These are phyloP conservation scores for Begonia fuchsioides DNA, from an alignment of 306 rosid genomes.

Conservation along the genomic window DNA sequence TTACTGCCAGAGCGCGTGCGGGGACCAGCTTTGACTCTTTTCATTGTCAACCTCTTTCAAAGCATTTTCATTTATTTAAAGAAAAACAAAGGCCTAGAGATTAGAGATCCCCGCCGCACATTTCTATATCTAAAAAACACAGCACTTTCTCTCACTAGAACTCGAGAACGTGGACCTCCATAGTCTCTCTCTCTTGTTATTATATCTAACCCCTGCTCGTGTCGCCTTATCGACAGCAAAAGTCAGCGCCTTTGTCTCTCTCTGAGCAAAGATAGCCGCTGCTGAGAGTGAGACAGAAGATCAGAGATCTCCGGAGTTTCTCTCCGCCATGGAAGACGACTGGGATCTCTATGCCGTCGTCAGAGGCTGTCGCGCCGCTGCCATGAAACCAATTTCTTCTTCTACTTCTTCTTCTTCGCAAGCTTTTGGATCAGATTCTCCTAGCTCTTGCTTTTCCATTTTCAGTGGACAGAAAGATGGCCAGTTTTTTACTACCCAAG, in stretches of 20 bases:
- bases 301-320: slow-evolving; percentile 22
- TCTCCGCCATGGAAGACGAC: slow-evolving; percentile 38
- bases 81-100: slow-evolving; percentile 12
- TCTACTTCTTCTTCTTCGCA: slow-evolving; percentile 1
- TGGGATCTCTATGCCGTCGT: slow-evolving; percentile 96
- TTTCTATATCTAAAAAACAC: neutral
- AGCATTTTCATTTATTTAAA: neutral
- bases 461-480: slow-evolving; percentile 11
- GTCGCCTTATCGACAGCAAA: slow-evolving; percentile 25
- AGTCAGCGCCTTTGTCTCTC: slow-evolving; percentile 56
- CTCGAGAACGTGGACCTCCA: too few relatives aligned
- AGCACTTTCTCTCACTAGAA: neutral
- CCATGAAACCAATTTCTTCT: slow-evolving; percentile 10
- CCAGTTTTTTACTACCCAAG: slow-evolving; percentile 26
- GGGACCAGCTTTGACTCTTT: slow-evolving; percentile 28
- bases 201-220: slow-evolving; percentile 21
- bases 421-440: slow-evolving; percentile 12
- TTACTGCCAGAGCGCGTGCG: slow-evolving; percentile 14
- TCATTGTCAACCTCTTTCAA: slow-evolving; percentile 15
- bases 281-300: slow-evolving; percentile 15
- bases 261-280: neutral
- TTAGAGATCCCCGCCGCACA: slow-evolving; percentile 22
- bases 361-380: slow-evolving; percentile 39
- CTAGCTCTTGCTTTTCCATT: slow-evolving; percentile 8
- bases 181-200: slow-evolving; percentile 1